Evolutionary conservation across 1,139 yeast genomes (phyloP), one percentile per base, ranked within the genome.

Genomic region (Keqinozyma sinolaborantium): DNA sequence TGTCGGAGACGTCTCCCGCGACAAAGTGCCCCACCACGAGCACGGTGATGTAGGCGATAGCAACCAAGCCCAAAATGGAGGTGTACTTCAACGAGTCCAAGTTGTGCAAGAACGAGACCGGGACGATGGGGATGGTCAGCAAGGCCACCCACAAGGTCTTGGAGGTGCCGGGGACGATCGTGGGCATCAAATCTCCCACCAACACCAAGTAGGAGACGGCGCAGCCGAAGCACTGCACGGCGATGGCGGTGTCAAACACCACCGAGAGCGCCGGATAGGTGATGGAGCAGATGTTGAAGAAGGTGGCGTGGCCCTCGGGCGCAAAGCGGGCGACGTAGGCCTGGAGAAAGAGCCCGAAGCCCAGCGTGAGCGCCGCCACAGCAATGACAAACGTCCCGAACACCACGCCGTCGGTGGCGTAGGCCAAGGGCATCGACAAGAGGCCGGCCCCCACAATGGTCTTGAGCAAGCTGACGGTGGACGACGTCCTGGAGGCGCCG

Each of bases 371-470:
- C 0, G 94, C 97, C 0, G 96, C 95, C 10, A 86, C 39, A 1
- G 81, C 14, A 10, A 88, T 73, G 30, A 88, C 71, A 8, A 73
- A 35, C 0, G 77, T 51, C 0, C 97, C 98, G 21, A 82, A 60
- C 2, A 81, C 44, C 3, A 88, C 56, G 2, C 97, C 96, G 52
- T 90, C 95, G n/a, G 90, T 78, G 34, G 79, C 70, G 55, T 85
- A 83, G 0, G 97, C 95, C 48, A 75, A 82, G 1, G 98, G 97
- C 67, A 94, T 82, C 11, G 97, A 95, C 35, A 92, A 73, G 44
- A 92, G 73, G 0, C 98, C 98, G 0, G 98, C 96, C 3, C 97
- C 95, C 12, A 82, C 70, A 35, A 83, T 81, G 5, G 92, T 83
- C 53, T 83, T 83, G 35, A 79, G 66, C 34, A 84, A 62, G 45